Conservation (phyloP, 768 basidiomycete species). For the Naganishia onofrii region DNA sequence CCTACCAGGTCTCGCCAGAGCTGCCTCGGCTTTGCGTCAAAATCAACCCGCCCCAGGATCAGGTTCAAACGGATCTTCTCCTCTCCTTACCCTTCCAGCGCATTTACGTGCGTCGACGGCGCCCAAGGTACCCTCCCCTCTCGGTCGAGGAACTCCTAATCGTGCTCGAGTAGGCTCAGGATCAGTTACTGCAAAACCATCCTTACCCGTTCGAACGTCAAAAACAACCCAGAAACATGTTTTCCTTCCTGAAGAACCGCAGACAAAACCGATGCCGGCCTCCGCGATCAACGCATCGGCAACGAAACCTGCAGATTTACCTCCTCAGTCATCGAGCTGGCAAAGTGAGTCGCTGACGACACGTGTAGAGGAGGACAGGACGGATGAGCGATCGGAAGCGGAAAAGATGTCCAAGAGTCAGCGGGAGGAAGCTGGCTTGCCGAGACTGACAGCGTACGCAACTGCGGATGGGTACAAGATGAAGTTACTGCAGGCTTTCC, state of each 20-base stretch:
- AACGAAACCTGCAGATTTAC: neutral
- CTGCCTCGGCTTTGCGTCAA: slow-evolving; percentile 49
- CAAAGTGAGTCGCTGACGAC: slow-evolving; percentile 7
- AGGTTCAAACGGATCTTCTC: slow-evolving; percentile 25
- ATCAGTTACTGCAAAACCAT: slow-evolving; percentile 38
- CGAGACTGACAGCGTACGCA: slow-evolving; percentile 83
- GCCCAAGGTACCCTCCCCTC: slow-evolving; percentile 47
- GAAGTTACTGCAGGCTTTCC: slow-evolving; percentile 75
- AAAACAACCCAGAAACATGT: slow-evolving; percentile 91
- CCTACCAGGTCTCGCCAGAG: slow-evolving; percentile 44
- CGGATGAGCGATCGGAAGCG: slow-evolving; percentile 76
- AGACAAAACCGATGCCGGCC: slow-evolving; percentile 67
- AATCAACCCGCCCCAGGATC: slow-evolving; percentile 32
- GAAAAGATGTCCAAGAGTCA: slow-evolving; percentile 87
- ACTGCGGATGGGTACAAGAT: slow-evolving; percentile 79
- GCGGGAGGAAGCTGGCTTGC: slow-evolving; percentile 73
- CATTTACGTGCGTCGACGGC: slow-evolving; percentile 45
- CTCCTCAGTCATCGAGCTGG: slow-evolving; percentile 5
- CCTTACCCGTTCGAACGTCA: slow-evolving; percentile 62
- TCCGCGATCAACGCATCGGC: slow-evolving; percentile 18
- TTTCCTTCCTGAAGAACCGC: slow-evolving; percentile 81
- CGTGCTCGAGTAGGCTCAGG: slow-evolving; percentile 24
- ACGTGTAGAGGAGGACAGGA: slow-evolving; percentile 50
- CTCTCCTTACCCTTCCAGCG: slow-evolving; percentile 41
- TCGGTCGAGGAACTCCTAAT: slow-evolving; percentile 49